Conservation (phyloP, 495 filamentous ascomycete genomes). For the Aspergillus indologenus region DNA sequence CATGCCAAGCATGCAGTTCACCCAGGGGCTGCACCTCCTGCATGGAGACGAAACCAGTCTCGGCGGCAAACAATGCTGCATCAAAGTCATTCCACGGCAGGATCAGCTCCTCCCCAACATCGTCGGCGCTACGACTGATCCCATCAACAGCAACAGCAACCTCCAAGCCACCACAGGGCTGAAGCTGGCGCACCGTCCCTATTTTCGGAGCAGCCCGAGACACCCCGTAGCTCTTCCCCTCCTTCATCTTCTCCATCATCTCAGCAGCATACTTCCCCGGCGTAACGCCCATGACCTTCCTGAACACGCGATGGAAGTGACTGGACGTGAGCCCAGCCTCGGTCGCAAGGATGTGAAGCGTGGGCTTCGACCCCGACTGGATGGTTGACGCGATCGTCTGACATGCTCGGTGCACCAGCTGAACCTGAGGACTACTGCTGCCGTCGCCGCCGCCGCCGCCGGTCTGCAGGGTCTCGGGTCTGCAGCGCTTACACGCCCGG, state of each 20-base stretch:
- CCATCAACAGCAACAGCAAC: conserved; percentile 3
- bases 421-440: conserved; percentile 40
- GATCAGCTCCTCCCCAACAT: no score
- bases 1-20: conserved; percentile 5
- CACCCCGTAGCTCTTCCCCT: neutral
- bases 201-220: neutral
- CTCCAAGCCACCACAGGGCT: conserved; percentile 16
- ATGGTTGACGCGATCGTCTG: conserved; percentile 27
- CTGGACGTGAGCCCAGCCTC: conserved; percentile 54
- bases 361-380: conserved; percentile 34
- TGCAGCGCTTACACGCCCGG: conserved; percentile 63
- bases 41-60: conserved; percentile 19
- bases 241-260: neutral
- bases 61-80: conserved; percentile 30
- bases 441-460: conserved; percentile 34
- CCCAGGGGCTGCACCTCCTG: conserved; percentile 18
- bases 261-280: conserved; percentile 52
- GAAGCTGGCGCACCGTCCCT: conserved; percentile 10
- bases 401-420: conserved; percentile 47
- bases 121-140: conserved; percentile 7
- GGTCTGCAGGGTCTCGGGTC: conserved; percentile 38
- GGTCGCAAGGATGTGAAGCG: conserved; percentile 49
- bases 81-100: conserved; percentile 41
- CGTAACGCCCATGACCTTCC: conserved; percentile 56
- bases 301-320: conserved; percentile 63